Percentiles rank a stretch among this genome's conserved stretches.
Evolutionary conservation across 192 early-diverging fungal genomes (phyloP).

Genomic region (Coemansia sp.): DNA sequence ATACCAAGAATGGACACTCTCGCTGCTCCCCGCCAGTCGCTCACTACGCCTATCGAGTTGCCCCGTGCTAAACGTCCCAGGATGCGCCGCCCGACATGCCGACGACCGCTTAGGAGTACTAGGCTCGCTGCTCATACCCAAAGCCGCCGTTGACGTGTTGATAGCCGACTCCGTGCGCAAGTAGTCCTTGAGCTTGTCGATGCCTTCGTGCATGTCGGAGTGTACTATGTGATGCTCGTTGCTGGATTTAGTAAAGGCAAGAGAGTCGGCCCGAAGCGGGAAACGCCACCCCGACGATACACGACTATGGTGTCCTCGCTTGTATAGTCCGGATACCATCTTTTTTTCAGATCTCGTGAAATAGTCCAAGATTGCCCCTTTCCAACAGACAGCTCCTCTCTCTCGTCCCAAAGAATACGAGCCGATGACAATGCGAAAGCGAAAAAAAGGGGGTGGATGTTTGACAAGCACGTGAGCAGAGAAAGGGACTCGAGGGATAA

Average conservation of each 20-base stretch:
- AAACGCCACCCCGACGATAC: constrained; percentile 30
- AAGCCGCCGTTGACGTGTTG: background rate
- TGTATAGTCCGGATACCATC: constrained; percentile 32
- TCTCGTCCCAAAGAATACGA: background rate
- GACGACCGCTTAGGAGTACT: background rate
- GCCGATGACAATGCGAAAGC: background rate
- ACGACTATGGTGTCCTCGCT: constrained; percentile 14
- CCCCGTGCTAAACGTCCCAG: background rate
- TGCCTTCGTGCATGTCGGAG: constrained; percentile 22
- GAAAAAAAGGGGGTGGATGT: background rate
- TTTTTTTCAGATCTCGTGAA: background rate
- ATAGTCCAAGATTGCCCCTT: background rate
- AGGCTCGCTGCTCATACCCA: background rate
- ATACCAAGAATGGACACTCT: background rate
- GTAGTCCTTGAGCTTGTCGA: constrained; percentile 39
- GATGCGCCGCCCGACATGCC: background rate
- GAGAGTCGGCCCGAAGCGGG: constrained; percentile 32
- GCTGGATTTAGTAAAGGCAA: constrained; percentile 10
- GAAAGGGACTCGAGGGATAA: background rate
- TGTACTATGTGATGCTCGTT: constrained; percentile 43
- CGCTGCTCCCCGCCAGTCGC: background rate
- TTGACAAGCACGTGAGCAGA: background rate
- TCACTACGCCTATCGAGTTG: background rate
- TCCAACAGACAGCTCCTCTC: background rate
- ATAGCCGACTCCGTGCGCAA: constrained; percentile 28